phyloP scores from a whole-genome alignment of 345 rosid species.

The Viola odorata region DNA sequence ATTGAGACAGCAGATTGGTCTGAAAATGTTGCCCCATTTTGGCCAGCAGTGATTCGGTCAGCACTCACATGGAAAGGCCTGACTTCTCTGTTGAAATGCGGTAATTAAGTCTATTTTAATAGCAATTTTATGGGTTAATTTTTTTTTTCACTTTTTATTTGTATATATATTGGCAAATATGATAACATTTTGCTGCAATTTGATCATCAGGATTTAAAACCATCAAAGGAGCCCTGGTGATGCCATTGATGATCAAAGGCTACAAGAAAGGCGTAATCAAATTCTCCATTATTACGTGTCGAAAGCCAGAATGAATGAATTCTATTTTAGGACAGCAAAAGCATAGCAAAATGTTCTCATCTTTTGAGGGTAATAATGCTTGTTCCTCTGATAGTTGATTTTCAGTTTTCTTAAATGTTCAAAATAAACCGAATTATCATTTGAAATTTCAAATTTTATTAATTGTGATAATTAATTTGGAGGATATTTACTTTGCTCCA shows the following conservation, averaged over 20 bases:
- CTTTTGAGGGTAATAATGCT: too few relatives aligned
- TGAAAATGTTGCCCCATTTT: conserved; percentile 71
- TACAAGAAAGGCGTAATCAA: conserved; percentile 76
- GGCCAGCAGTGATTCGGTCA: conserved; percentile 85
- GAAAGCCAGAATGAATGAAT: conserved; percentile 37
- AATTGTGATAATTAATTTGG: too few relatives aligned
- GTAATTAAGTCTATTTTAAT: conserved; percentile 34
- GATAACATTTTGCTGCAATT: too few relatives aligned
- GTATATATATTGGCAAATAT: too few relatives aligned
- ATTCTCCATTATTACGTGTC: conserved; percentile 70
- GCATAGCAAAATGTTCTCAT: background rate
- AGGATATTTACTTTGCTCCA: too few relatives aligned
- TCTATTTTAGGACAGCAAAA: background rate
- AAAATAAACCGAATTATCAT: too few relatives aligned
- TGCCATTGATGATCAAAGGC: conserved; percentile 94
- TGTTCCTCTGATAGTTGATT: too few relatives aligned
- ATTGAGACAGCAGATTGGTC: conserved; percentile 89
- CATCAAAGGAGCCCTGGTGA: conserved; percentile 73
- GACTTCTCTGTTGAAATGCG: conserved; percentile 57
- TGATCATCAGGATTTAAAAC: conserved; percentile 54
- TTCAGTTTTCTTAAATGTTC: too few relatives aligned
- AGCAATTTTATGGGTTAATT: too few relatives aligned
- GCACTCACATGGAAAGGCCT: conserved; percentile 85
- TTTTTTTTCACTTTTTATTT: too few relatives aligned
- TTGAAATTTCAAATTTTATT: too few relatives aligned